phyloP scores from a whole-genome alignment of 2,329 filamentous ascomycete genomes.

The Aspergillus spinulosporus region DNA sequence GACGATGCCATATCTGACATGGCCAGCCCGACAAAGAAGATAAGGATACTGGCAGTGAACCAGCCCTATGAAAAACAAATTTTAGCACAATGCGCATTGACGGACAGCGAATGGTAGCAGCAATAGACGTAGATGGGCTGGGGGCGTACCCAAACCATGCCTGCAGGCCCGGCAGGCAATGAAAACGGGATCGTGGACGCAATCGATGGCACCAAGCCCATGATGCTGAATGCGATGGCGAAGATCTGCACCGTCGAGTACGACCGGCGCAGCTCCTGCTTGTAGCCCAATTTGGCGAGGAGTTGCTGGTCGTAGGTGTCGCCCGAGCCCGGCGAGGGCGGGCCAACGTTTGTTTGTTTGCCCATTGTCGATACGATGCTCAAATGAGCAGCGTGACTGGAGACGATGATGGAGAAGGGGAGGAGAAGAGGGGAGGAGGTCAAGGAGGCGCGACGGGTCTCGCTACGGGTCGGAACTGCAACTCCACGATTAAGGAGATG shows the following conservation, averaged over 20 bases:
- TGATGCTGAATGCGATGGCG: slow-evolving; percentile 60
- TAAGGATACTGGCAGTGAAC: slow-evolving; percentile 59
- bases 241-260: slow-evolving; percentile 65
- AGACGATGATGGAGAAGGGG: not conserved
- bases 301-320: not conserved
- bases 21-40: slow-evolving; percentile 60
- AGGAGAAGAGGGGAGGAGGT: not conserved
- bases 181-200: slow-evolving; percentile 61
- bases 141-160: slow-evolving; percentile 59
- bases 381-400: too few species aligned
- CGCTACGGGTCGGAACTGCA: too few species aligned
- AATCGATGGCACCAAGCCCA: slow-evolving; percentile 63
- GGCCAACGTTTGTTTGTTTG: not conserved
- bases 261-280: slow-evolving; percentile 62
- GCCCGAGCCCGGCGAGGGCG: not conserved
- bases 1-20: slow-evolving; percentile 57
- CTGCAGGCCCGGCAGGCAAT: slow-evolving; percentile 59
- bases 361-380: not conserved
- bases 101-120: too few species aligned
- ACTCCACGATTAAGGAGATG: not conserved
- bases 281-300: slow-evolving; percentile 47
- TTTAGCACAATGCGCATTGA: too few species aligned
- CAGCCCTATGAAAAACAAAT: slow-evolving; percentile 43
- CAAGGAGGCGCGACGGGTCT: too few species aligned
- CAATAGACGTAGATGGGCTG: too few species aligned